Base-by-base conservation (phyloP, 805 yeast species). In the Ogataea pini region DNA sequence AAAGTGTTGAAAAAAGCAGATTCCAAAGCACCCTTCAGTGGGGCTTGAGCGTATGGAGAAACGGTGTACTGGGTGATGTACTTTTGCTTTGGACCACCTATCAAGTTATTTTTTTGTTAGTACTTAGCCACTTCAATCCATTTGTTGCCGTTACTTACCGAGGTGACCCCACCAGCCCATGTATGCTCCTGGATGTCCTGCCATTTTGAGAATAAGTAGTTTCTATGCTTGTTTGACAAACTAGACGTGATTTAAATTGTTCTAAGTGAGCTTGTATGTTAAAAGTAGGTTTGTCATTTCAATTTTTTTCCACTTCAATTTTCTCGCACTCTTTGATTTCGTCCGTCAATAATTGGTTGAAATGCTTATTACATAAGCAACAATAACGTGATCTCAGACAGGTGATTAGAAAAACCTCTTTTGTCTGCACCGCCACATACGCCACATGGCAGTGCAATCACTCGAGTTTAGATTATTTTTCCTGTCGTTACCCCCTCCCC, bases 111-210 rank as follows among this genome's bases (percentile, higher is more conserved):
- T n/a, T 12, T 31, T 14, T 8, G 17, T 14, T 22, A 17, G 49
- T 51, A 44, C 42, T 44, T 41, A 37, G 18, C n/a, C 9, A 12
- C 31, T 28, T 12, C 31, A 28, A 12, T 28, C n/a, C 31, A 10
- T 33, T 34, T 22, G 25, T 22, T 8, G n/a, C n/a, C 33, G 22
- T 24, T 25, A 69, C 75, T 50, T 67, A 67, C 95, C 96, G 67
- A 90, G 72, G 75, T 77, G 71, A 67, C 97, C 97, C 97, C 97
- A 90, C 97, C 97, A 90, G 62, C 97, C 97, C 92, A 88, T 85
- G 67, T 86, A 90, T 65, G 89, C 83, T 61, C 80, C 80, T 68
- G 85, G 69, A 64, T 68, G 85, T 65, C 85, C 88, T 68, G 80
- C 86, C 89, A 85, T 85, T 63, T 55, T 66, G 48, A 25, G n/a